These are phyloP conservation scores for Platanus orientalis DNA, from an alignment of 164 flowering plant genomes.

Conservation along the genomic window DNA sequence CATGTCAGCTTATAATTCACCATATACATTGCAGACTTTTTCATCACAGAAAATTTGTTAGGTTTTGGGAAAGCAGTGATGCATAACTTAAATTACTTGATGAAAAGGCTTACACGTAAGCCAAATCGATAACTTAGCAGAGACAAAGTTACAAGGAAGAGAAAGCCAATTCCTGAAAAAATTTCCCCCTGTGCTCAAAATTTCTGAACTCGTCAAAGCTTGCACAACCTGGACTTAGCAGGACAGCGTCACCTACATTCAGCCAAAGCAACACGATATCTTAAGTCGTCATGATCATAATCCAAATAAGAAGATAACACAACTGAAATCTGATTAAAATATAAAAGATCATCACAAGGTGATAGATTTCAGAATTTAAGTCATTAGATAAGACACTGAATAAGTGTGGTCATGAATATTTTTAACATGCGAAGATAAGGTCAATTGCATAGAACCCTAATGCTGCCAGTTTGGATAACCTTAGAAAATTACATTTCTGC, in stretches of 20 bases:
- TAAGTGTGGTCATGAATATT: no score
- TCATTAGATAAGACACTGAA: no score
- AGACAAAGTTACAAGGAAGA: constrained; percentile 9
- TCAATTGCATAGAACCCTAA: neutral
- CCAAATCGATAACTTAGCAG: neutral
- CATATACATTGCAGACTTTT: no score
- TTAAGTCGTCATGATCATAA: neutral
- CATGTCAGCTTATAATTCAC: no score
- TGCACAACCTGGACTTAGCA: constrained; percentile 35
- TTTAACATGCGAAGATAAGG: neutral
- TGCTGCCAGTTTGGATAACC: neutral
- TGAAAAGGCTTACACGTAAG: neutral
- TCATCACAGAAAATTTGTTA: no score
- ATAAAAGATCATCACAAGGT: no score
- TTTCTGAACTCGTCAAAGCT: constrained; percentile 38
- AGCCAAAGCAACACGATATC: neutral
- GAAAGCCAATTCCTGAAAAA: constrained; percentile 29
- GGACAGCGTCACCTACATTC: constrained; percentile 29
- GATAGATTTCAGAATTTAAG: no score
- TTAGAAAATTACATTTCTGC: neutral
- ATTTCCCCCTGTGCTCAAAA: constrained; percentile 34
- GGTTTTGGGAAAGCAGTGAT: no score
- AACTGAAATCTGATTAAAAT: neutral
- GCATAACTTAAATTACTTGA: neutral
- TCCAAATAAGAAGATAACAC: neutral